phyloP scores from a whole-genome alignment of 139 green algal species.

The Astrephomene gubernaculifera region DNA sequence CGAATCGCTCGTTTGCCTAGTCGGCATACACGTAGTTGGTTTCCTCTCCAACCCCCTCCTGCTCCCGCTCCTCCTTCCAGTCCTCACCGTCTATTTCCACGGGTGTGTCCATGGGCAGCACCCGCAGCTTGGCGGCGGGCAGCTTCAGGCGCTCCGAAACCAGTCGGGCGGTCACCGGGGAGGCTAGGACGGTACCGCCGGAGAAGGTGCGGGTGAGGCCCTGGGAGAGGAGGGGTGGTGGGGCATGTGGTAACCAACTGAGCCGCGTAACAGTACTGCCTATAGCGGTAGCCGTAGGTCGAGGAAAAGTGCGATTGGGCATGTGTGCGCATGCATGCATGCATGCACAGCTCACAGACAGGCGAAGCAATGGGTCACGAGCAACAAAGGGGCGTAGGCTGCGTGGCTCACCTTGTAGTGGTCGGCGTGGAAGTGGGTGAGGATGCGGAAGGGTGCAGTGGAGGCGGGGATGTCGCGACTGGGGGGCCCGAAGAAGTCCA shows the following conservation, averaged over 20 bases:
- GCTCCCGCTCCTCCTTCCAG: too few relatives aligned
- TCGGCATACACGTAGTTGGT: too few relatives aligned
- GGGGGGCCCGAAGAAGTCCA: conserved; percentile 78
- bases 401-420: conserved; percentile 74
- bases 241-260: not conserved
- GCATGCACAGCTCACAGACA: too few relatives aligned
- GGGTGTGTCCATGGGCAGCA: conserved; percentile 56
- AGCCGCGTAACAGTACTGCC: not conserved
- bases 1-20: too few relatives aligned
- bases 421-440: conserved; percentile 93
- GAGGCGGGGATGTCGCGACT: conserved; percentile 22
- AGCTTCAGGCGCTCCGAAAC: conserved; percentile 71
- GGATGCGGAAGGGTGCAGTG: conserved; percentile 72
- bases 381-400: too few relatives aligned
- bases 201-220: conserved; percentile 66
- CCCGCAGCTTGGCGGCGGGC: conserved; percentile 26
- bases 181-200: conserved; percentile 77
- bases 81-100: conserved; percentile 58
- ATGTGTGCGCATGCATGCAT: too few relatives aligned
- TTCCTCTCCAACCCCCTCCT: too few relatives aligned
- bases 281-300: too few relatives aligned
- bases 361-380: too few relatives aligned
- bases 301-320: too few relatives aligned
- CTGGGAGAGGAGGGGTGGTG: not conserved
- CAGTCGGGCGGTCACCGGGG: conserved; percentile 75